A percentile compares a stretch with the other conserved stretches of the same genome.
Conservation (phyloP, 805 yeast genomes). For the Brettanomyces custersianus region DNA sequence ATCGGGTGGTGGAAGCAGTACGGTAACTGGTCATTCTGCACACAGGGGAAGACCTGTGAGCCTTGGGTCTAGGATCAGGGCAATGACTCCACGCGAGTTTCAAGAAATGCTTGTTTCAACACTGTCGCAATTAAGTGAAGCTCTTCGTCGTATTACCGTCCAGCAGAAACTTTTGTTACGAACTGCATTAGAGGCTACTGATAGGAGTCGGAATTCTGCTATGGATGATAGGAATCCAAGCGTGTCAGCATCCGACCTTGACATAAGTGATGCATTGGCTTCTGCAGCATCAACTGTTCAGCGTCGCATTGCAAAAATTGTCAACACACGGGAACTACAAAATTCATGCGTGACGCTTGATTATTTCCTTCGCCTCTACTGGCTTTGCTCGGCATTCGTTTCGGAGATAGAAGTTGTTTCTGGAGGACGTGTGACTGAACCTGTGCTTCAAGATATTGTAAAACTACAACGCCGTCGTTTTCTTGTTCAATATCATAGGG, state of each 20-base stretch:
- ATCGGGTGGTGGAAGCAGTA: constrained; percentile 19
- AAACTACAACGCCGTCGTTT: constrained; percentile 59
- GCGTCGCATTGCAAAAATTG: constrained; percentile 64
- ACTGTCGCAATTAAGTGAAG: constrained; percentile 58
- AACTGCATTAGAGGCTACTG: constrained; percentile 44
- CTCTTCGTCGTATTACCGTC: constrained; percentile 59
- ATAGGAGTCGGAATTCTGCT: constrained; percentile 20
- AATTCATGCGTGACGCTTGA: constrained; percentile 47
- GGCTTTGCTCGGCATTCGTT: constrained; percentile 59
- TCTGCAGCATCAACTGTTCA: constrained; percentile 67
- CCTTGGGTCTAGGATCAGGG: constrained; percentile 39
- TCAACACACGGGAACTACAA: constrained; percentile 69
- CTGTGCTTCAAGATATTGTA: constrained; percentile 58
- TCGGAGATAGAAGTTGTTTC: constrained; percentile 78
- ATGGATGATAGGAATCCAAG: constrained; percentile 20
- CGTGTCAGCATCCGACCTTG: constrained; percentile 47
- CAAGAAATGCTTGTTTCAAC: constrained; percentile 57
- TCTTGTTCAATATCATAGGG: constrained; percentile 44
- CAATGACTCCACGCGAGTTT: constrained; percentile 66
- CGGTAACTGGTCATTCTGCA: constrained; percentile 11
- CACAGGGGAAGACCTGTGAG: constrained; percentile 21
- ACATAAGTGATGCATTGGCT: constrained; percentile 55
- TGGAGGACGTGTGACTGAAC: constrained; percentile 46
- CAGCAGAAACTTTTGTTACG: constrained; percentile 79
- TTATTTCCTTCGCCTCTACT: constrained; percentile 60